phyloP scores from a whole-genome alignment of 352 stramenopile genomes.

The Globisporangium yorkense region DNA sequence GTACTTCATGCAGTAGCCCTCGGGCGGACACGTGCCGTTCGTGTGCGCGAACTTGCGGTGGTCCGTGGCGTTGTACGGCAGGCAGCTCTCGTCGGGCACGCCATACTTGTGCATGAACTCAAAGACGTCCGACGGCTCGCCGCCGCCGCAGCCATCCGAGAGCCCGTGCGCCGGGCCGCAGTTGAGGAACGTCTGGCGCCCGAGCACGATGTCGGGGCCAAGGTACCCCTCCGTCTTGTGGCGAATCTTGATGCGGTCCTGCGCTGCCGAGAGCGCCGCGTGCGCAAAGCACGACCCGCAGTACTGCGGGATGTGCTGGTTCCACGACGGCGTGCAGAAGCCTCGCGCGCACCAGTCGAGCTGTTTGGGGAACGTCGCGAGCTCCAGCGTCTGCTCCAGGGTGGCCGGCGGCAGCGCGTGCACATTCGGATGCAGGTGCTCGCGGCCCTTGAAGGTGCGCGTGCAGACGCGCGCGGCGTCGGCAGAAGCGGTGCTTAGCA shows the following conservation, averaged over 20 bases:
- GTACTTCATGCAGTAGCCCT: slow-evolving; percentile 67
- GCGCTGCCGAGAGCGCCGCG: slow-evolving; percentile 38
- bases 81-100: slow-evolving; percentile 45
- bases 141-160: slow-evolving; percentile 45
- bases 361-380: slow-evolving; percentile 31
- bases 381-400: slow-evolving; percentile 26
- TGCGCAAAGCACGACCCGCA: slow-evolving; percentile 78
- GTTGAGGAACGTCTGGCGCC: slow-evolving; percentile 59
- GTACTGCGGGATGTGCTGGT: slow-evolving; percentile 69
- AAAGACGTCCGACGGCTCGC: slow-evolving; percentile 52
- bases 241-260: slow-evolving; percentile 69
- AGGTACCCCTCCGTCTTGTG: slow-evolving; percentile 32
- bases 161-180: slow-evolving; percentile 47
- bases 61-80: slow-evolving; percentile 60
- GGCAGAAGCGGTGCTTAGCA: slow-evolving; percentile 4
- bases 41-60: slow-evolving; percentile 40
- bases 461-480: slow-evolving; percentile 37
- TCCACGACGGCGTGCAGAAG: slow-evolving; percentile 57
- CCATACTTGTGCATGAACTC: slow-evolving; percentile 61
- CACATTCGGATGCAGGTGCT: slow-evolving; percentile 34
- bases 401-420: slow-evolving; percentile 25
- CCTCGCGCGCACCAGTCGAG: slow-evolving; percentile 87
- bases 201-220: slow-evolving; percentile 52
- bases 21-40: slow-evolving; percentile 51
- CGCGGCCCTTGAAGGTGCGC: slow-evolving; percentile 36